Evolutionary conservation across 2,329 filamentous ascomycete species (phyloP).

Genomic region (Fusarium humuli): DNA sequence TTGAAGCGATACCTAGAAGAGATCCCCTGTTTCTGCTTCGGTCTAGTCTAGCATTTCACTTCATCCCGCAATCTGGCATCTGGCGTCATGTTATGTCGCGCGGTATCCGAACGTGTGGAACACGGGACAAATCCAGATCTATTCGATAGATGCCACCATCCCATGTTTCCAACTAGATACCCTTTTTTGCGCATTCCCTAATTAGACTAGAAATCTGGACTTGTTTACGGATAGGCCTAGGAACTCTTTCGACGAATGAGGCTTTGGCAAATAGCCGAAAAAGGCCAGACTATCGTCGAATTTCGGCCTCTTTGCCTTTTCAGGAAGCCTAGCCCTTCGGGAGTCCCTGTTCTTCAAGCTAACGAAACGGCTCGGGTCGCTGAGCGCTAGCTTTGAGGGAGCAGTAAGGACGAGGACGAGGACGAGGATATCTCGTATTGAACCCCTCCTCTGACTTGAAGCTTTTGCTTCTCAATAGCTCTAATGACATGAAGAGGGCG

Average conservation of each 20-base stretch:
- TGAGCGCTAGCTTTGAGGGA: conserved; percentile 20
- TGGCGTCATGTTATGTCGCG: background rate
- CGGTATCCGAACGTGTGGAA: background rate
- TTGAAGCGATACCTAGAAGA: background rate
- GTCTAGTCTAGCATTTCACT: background rate
- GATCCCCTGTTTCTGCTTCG: background rate
- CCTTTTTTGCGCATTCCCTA: background rate
- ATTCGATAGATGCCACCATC: background rate
- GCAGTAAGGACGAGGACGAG: background rate
- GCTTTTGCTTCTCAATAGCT: background rate
- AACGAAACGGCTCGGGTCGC: conserved; percentile 38
- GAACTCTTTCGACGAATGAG: background rate
- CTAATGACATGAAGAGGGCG: background rate
- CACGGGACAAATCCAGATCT: background rate
- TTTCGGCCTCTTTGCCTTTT: background rate
- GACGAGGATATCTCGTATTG: background rate
- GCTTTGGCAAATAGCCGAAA: background rate
- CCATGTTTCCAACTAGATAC: background rate
- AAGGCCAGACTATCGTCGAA: background rate
- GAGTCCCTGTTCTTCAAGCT: background rate
- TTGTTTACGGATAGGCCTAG: conserved; percentile 1
- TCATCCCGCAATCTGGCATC: background rate
- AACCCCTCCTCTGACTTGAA: background rate
- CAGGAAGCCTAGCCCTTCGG: background rate
- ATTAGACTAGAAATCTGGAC: background rate